These are phyloP conservation scores for Sporodiniella umbellata DNA, from an alignment of 371 early-diverging fungal genomes.

Conservation along the genomic window DNA sequence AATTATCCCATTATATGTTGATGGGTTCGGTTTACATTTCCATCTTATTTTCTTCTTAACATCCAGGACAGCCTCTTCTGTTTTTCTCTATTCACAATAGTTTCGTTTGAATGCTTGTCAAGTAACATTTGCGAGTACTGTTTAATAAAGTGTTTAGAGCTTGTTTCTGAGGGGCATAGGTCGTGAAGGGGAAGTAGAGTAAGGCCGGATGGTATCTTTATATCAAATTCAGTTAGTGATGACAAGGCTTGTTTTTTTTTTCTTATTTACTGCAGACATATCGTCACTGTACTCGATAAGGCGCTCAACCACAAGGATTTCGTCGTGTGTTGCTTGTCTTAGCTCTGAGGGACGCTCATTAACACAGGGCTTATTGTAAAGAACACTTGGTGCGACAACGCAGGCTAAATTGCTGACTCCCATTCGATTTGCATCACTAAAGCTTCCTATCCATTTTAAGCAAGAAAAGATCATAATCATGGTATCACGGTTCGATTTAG, in stretches of 20 bases:
- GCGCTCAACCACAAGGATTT: slow-evolving; percentile 74
- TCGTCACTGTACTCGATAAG: slow-evolving; percentile 70
- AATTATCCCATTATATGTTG: too few species aligned
- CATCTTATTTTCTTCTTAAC: slow-evolving; percentile 3
- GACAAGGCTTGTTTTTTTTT: too few species aligned
- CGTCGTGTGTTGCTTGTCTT: slow-evolving; percentile 19
- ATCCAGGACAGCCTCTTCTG: slow-evolving; percentile 19
- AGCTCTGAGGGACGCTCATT: background rate
- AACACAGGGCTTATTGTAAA: slow-evolving; percentile 42
- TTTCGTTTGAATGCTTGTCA: background rate
- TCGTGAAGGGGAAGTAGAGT: slow-evolving; percentile 10
- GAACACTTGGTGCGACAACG: slow-evolving; percentile 89
- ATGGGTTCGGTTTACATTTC: too few species aligned
- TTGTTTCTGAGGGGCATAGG: slow-evolving; percentile 6
- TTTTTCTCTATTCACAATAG: background rate
- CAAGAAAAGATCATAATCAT: slow-evolving; percentile 84
- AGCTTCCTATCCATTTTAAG: slow-evolving; percentile 76
- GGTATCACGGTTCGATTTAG: slow-evolving; percentile 88
- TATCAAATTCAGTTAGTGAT: background rate
- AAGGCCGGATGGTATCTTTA: slow-evolving; percentile 19
- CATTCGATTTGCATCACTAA: slow-evolving; percentile 81
- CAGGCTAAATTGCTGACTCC: slow-evolving; percentile 86
- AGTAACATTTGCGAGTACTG: slow-evolving; percentile 10
- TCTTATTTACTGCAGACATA: slow-evolving; percentile 68
- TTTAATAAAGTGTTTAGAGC: slow-evolving; percentile 11